Base-by-base conservation (phyloP, 129 eudicot genomes). In the Pittosporum tobira region DNA sequence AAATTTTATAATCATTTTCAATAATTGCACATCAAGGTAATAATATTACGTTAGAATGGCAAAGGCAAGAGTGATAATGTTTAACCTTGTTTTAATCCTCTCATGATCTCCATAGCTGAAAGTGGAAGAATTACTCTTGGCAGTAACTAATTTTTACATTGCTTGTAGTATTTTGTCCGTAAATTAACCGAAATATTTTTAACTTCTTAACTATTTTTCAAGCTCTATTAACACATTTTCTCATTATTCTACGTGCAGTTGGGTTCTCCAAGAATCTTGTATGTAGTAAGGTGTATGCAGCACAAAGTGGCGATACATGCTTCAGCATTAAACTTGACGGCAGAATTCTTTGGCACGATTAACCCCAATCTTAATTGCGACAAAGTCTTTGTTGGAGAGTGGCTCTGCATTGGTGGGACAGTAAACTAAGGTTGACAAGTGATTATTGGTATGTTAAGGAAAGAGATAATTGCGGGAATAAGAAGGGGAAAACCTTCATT, bases 321-420 rank as follows among this genome's bases (percentile, higher is more conserved):
- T 69, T 47, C 46, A 57, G 68, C 26, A 30, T 69, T 64, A 61
- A 34, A 65, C 3, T 66, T 75, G 65, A 51, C 81, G 4, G 13
- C 60, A 16, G 48, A 57, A 2, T 6, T 46, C 36, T 75, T 75
- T 64, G 46, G 12, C 37, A 24, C 69, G 40, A 38, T 70, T 26
- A 75, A 75, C 48, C 81, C 81, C 10, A 71, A 76, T 62, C 48
- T 76, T 46, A 61, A 66, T 53, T 76, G 77, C 27, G 34, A 53
- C 62, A 66, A 42, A 53, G 48, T 76, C 42, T 71, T 76, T 56
- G 76, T 71, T 29, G 77, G 77, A 21, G 70, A 76, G 66, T 76
- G 77, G 77, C 64, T 76, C 20, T 76, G 81, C 29, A 5, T 71
- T 10, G 46, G 61, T 47, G 81, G 66, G 38, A 5, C 21, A 12